These are phyloP conservation scores for Helminthosporium solani DNA, from an alignment of 2,329 filamentous ascomycete genomes.

Conservation along the genomic window DNA sequence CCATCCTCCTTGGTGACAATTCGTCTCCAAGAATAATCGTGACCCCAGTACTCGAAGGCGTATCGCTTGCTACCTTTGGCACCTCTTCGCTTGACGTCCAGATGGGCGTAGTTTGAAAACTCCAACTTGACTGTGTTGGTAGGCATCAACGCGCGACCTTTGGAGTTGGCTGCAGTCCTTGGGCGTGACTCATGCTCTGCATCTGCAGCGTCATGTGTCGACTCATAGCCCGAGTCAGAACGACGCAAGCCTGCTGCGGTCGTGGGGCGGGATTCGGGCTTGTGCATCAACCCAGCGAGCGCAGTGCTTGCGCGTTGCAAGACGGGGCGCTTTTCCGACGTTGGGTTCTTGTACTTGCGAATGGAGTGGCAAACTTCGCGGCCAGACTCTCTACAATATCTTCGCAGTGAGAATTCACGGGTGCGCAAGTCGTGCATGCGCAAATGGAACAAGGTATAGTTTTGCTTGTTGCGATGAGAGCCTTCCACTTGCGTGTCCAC, in stretches of 20 bases:
- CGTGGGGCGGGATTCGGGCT: conserved; percentile 52
- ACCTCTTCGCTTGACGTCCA: conserved; percentile 74
- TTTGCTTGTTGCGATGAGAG: conserved; percentile 59
- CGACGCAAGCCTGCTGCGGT: conserved; percentile 51
- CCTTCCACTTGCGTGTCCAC: conserved; percentile 72
- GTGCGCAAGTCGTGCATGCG: conserved; percentile 89
- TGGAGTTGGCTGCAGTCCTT: conserved; percentile 36
- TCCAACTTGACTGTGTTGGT: conserved; percentile 85
- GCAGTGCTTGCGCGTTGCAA: conserved; percentile 62
- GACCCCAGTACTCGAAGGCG: conserved; percentile 92
- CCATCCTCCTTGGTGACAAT: conserved; percentile 66
- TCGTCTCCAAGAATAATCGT: conserved; percentile 80
- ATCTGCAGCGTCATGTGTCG: conserved; percentile 35
- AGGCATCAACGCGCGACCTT: conserved; percentile 50
- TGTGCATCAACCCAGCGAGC: conserved; percentile 57
- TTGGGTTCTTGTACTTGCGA: conserved; percentile 64
- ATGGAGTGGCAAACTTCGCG: conserved; percentile 87
- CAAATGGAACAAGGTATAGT: conserved; percentile 83
- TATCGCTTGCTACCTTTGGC: conserved; percentile 71
- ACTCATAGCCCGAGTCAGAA: conserved; percentile 61
- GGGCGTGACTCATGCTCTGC: conserved; percentile 32
- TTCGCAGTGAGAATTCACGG: conserved; percentile 84
- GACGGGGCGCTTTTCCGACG: conserved; percentile 51
- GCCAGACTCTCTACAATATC: conserved; percentile 90
- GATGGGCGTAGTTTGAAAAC: conserved; percentile 95